A percentile compares a stretch with the other conserved stretches of the same genome.
These are phyloP conservation scores for Erigeron canadensis DNA, from an alignment of 129 eudicot genomes.

Conservation along the genomic window DNA sequence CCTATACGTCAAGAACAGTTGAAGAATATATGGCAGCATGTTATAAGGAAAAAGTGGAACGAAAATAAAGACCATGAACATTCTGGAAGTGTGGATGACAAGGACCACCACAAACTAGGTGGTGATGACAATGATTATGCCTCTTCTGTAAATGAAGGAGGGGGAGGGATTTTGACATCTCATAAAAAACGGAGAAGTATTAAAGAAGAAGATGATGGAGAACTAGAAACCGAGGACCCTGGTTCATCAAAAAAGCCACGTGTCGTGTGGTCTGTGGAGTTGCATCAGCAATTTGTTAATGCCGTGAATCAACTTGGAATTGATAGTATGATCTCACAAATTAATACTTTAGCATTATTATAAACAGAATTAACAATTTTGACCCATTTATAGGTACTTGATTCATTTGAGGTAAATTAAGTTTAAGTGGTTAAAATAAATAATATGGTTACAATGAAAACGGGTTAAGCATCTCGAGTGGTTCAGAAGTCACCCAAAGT, in stretches of 20 bases:
- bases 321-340: slow-evolving; percentile 53
- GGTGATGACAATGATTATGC: slow-evolving; percentile 62
- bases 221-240: slow-evolving; percentile 64
- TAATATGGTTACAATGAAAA: too few relatives aligned
- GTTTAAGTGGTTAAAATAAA: too few relatives aligned
- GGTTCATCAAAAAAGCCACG: slow-evolving; percentile 67
- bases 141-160: slow-evolving; percentile 63
- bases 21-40: slow-evolving; percentile 90
- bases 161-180: slow-evolving; percentile 49
- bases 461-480: too few relatives aligned
- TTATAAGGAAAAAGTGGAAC: slow-evolving; percentile 65
- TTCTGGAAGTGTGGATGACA: slow-evolving; percentile 66
- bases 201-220: slow-evolving; percentile 68
- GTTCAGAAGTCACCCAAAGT: too few relatives aligned
- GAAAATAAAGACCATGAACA: slow-evolving; percentile 61
- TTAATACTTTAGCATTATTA: not conserved
- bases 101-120: slow-evolving; percentile 50
- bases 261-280: slow-evolving; percentile 77
- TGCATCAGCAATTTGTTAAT: slow-evolving; percentile 79
- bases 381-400: not conserved
- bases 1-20: slow-evolving; percentile 75
- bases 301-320: slow-evolving; percentile 82
- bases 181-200: slow-evolving; percentile 62
- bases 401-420: too few relatives aligned
- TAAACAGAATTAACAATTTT: not conserved